Evolutionary conservation across 768 basidiomycete genomes (phyloP), one percentile per base, ranked within the genome.

Genomic region (Naganishia friedmannii): DNA sequence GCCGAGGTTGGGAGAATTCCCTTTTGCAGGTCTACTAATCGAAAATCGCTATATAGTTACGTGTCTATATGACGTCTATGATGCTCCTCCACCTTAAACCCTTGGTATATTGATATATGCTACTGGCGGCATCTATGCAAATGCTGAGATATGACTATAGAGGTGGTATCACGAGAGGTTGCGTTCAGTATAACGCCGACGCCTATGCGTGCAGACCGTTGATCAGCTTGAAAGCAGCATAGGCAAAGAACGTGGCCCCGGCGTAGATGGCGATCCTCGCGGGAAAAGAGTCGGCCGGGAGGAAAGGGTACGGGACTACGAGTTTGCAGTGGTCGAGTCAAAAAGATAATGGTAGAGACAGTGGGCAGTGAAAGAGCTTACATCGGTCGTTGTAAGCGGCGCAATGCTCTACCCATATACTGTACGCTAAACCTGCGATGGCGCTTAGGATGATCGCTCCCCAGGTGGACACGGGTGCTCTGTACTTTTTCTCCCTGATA

Each of bases 291-390:
- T 75, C 72, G 23, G 87, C 81, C 0, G 86, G 81, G 69, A 93
- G 83, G 82, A 93, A 92, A 0, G 91, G 91, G 80, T 93, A 92
- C 31, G 91, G 90, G 82, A 91, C 89, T 90, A 57, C 19, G 48
- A n/a, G n/a, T n/a, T n/a, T n/a, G 10, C 17, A 9, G 23, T 23
- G 28, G 4, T 1, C 32, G 15, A n/a, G 39, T 17, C 2, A n/a
- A 2, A n/a, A n/a, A n/a, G n/a, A n/a, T n/a, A n/a, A n/a, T n/a
- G n/a, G n/a, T n/a, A n/a, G n/a, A n/a, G n/a, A n/a, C n/a, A n/a
- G n/a, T n/a, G n/a, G n/a, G n/a, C n/a, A n/a, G n/a, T n/a, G n/a
- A n/a, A n/a, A n/a, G n/a, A n/a, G n/a, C 87, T 80, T 72, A 90
- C 88, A 90, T 2, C 75, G 77, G 6, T 86, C 86, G 71, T 90